phyloP scores from a whole-genome alignment of 1,139 yeast species.

The Pichia sp. region DNA sequence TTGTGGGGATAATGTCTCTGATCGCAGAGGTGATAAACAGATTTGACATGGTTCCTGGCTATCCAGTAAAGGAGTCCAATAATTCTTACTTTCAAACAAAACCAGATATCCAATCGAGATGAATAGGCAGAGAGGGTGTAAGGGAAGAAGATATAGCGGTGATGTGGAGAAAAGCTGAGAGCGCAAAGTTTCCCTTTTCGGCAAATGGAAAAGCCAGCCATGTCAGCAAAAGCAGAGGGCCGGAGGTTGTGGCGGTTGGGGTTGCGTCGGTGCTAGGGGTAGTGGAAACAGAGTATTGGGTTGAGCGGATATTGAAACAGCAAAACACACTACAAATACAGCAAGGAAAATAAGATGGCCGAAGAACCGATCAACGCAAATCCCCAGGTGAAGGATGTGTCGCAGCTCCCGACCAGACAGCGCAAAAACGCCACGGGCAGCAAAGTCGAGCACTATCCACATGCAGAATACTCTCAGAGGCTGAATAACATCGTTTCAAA shows the following conservation, averaged over 20 bases:
- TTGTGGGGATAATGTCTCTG: conserved; percentile 48
- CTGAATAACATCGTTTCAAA: conserved; percentile 17
- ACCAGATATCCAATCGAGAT: too few relatives aligned
- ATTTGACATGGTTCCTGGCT: conserved; percentile 26
- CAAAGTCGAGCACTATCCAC: conserved; percentile 3
- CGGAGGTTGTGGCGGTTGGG: neutral
- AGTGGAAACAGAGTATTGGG: too few relatives aligned
- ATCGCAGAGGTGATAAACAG: conserved; percentile 33
- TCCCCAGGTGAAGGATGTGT: conserved; percentile 77
- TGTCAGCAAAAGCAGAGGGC: neutral
- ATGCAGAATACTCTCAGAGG: neutral
- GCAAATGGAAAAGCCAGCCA: conserved; percentile 11
- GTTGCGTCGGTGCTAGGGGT: neutral
- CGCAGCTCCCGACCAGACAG: conserved; percentile 68
- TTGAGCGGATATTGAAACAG: too few relatives aligned
- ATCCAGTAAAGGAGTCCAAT: neutral
- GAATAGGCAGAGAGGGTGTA: too few relatives aligned
- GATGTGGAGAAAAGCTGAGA: neutral
- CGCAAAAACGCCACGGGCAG: neutral
- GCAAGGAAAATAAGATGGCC: neutral
- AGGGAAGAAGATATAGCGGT: too few relatives aligned
- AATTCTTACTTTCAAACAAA: too few relatives aligned
- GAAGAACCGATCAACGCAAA: conserved; percentile 83
- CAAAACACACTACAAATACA: neutral
- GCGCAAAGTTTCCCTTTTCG: conserved; percentile 3